phyloP scores from a whole-genome alignment of 208 protist species.

The Crithidia bombi region DNA sequence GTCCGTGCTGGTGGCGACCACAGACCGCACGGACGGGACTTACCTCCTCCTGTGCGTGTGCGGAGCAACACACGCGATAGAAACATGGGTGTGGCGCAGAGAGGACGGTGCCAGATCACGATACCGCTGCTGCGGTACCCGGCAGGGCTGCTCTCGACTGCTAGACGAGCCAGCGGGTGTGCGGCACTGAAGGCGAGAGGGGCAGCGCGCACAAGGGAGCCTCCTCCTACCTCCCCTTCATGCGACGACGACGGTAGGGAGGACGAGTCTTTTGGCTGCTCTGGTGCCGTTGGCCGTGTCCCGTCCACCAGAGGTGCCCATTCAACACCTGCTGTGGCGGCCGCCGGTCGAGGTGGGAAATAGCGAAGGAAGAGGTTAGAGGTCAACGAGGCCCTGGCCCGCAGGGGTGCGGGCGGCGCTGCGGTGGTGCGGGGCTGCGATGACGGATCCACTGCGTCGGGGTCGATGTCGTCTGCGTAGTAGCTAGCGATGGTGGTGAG shows the following conservation, averaged over 20 bases:
- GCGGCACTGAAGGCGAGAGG: conserved; percentile 19
- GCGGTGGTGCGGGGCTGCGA: neutral
- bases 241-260: neutral
- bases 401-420: neutral
- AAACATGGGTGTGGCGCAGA: neutral
- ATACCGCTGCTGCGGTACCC: conserved; percentile 9
- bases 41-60: neutral
- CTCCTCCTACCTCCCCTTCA: neutral
- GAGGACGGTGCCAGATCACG: conserved; percentile 14
- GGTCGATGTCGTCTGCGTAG: conserved; percentile 12
- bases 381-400: conserved; percentile 1
- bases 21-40: neutral
- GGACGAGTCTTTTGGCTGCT: no score
- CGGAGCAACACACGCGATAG: neutral
- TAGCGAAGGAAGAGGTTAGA: conserved; percentile 19
- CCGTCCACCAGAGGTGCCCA: no score
- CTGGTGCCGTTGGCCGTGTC: neutral
- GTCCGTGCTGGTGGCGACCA: neutral
- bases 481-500: conserved; percentile 14
- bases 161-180: conserved; percentile 6
- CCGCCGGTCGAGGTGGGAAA: neutral
- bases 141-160: conserved; percentile 11
- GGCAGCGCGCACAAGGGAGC: neutral
- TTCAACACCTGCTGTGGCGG: no score
- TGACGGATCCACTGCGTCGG: neutral